A percentile compares a stretch with the other conserved stretches of the same genome.
phyloP scores from a whole-genome alignment of 257 asterid genomes.

The Euphrasia confusa region DNA sequence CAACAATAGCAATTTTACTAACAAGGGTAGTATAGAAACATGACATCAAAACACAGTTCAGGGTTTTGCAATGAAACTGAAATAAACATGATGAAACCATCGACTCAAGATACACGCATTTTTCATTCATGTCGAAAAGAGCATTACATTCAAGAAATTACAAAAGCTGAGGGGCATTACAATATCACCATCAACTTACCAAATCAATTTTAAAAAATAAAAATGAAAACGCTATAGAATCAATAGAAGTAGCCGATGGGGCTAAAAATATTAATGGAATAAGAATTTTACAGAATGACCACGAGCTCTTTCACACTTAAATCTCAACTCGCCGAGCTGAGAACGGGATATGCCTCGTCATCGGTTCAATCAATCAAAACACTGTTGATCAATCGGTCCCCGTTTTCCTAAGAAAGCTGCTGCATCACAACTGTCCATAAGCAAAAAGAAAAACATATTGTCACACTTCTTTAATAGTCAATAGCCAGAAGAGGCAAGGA shows the following conservation, averaged over 20 bases:
- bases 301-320: conserved; percentile 12
- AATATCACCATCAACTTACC: conserved; percentile 29
- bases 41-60: too few relatives aligned
- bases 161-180: conserved; percentile 37
- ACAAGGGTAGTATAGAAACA: too few relatives aligned
- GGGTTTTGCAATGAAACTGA: too few relatives aligned
- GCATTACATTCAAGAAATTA: conserved; percentile 27
- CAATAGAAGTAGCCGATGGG: conserved; percentile 25
- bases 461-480: conserved; percentile 17
- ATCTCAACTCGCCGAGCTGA: conserved; percentile 3
- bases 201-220: conserved; percentile 22
- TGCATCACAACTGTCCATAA: conserved; percentile 21
- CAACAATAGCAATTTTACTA: too few relatives aligned
- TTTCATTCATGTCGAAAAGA: conserved; percentile 9
- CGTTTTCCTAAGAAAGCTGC: conserved; percentile 17
- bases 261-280: conserved; percentile 14
- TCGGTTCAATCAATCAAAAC: conserved; percentile 17
- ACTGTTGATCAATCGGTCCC: conserved; percentile 1
- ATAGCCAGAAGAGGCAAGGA: conserved; percentile 69
- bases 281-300: conserved; percentile 25
- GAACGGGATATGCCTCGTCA: not conserved
- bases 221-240: conserved; percentile 8
- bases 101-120: conserved; percentile 4
- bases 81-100: too few relatives aligned
- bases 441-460: conserved; percentile 8